phyloP scores from a whole-genome alignment of 768 basidiomycete genomes.

The Suillus weaverae region DNA sequence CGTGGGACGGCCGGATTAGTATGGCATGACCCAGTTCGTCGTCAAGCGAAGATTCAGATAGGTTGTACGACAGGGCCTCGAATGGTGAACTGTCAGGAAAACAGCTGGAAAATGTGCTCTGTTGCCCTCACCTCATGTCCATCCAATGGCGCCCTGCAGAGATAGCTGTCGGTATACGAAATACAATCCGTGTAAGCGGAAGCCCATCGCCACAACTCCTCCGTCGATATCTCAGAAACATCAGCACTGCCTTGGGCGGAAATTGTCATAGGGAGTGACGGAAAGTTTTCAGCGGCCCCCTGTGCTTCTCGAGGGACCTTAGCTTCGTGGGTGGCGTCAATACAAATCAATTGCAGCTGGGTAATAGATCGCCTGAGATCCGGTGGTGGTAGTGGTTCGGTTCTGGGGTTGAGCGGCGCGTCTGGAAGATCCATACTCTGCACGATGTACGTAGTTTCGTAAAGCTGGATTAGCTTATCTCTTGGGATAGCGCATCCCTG shows the following conservation, averaged over 20 bases:
- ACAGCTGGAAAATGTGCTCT: not conserved
- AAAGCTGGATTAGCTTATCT: slow-evolving; percentile 45
- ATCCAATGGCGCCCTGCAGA: slow-evolving; percentile 38
- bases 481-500: slow-evolving; percentile 53
- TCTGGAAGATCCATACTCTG: slow-evolving; percentile 34
- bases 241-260: slow-evolving; percentile 30
- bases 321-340: slow-evolving; percentile 34
- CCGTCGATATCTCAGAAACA: slow-evolving; percentile 12
- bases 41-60: slow-evolving; percentile 41
- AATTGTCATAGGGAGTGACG: slow-evolving; percentile 33
- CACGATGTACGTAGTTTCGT: slow-evolving; percentile 35
- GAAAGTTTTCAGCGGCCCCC: slow-evolving; percentile 30
- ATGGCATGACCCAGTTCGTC: slow-evolving; percentile 57
- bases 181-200: slow-evolving; percentile 40
- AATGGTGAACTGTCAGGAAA: slow-evolving; percentile 13
- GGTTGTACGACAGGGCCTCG: slow-evolving; percentile 32
- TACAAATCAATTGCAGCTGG: slow-evolving; percentile 57
- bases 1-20: slow-evolving; percentile 31
- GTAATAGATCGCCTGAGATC: slow-evolving; percentile 72
- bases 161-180: slow-evolving; percentile 57
- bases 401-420: slow-evolving; percentile 33
- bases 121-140: slow-evolving; percentile 40
- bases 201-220: slow-evolving; percentile 30
- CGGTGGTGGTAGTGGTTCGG: slow-evolving; percentile 30
- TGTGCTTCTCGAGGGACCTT: slow-evolving; percentile 25